phyloP scores from a whole-genome alignment of 2,329 filamentous ascomycete species.

The Paraphaeosphaeria sporulosa region DNA sequence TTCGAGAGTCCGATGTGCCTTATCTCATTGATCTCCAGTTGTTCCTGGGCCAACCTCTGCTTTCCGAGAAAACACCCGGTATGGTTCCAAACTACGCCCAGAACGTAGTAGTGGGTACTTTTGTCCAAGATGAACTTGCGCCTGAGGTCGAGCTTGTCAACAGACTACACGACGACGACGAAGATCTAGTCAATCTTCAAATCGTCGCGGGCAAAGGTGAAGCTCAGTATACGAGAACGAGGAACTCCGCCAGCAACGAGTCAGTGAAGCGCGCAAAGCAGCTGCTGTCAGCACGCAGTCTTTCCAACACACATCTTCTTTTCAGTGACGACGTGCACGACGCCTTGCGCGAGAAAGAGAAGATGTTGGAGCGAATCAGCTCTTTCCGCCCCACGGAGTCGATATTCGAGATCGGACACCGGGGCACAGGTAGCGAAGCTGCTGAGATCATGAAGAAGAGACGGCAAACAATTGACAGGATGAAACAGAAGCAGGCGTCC shows the following conservation, averaged over 20 bases:
- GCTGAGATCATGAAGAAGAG: slow-evolving; percentile 79
- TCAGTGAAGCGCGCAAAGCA: slow-evolving; percentile 89
- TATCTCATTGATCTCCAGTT: slow-evolving; percentile 94
- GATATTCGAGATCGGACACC: slow-evolving; percentile 90
- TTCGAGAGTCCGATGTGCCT: slow-evolving; percentile 85
- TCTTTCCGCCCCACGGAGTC: slow-evolving; percentile 91
- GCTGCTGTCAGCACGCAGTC: slow-evolving; percentile 72
- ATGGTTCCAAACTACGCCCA: slow-evolving; percentile 75
- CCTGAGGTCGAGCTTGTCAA: slow-evolving; percentile 81
- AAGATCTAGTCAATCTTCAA: slow-evolving; percentile 75
- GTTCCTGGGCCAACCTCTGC: slow-evolving; percentile 84
- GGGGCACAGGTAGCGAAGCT: slow-evolving; percentile 68
- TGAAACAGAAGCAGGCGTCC: slow-evolving; percentile 52
- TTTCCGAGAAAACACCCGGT: slow-evolving; percentile 72
- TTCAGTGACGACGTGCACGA: slow-evolving; percentile 71
- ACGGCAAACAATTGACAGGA: slow-evolving; percentile 72
- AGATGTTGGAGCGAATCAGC: slow-evolving; percentile 88
- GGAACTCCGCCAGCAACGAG: slow-evolving; percentile 87
- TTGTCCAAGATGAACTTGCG: slow-evolving; percentile 78
- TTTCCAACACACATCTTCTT: slow-evolving; percentile 79
- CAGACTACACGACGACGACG: slow-evolving; percentile 77
- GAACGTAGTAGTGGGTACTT: slow-evolving; percentile 81
- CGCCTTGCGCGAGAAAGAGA: slow-evolving; percentile 72
- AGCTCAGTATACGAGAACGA: slow-evolving; percentile 87
- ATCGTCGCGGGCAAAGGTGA: slow-evolving; percentile 86